Conservation (phyloP, 352 stramenopile genomes). For the Globisporangium echinulatum region DNA sequence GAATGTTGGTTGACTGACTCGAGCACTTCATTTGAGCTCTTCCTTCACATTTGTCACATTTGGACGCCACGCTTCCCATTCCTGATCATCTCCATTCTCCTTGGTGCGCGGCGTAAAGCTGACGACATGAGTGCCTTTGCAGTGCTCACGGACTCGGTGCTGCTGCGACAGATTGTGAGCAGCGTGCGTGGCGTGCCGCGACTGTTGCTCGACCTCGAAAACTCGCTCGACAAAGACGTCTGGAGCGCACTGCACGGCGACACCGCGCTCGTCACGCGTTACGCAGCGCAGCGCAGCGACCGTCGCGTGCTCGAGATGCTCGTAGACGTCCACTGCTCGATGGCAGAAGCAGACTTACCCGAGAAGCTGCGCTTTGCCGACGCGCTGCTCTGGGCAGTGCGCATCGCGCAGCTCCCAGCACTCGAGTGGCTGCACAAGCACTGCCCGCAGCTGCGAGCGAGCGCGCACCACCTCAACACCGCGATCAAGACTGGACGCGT, state of each 20-base stretch:
- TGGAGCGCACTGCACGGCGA: constrained; percentile 6
- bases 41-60: too few species aligned
- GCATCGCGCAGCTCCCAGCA: background rate
- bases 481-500: constrained; percentile 7
- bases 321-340: background rate
- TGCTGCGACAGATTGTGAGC: constrained; percentile 1
- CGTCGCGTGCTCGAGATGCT: constrained; percentile 5
- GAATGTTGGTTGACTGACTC: too few species aligned
- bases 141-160: constrained; percentile 4
- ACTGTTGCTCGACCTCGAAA: constrained; percentile 4
- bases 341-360: background rate
- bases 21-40: too few species aligned
- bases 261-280: constrained; percentile 1
- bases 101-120: too few species aligned
- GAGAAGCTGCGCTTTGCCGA: constrained; percentile 4
- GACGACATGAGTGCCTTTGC: background rate
- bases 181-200: constrained; percentile 2
- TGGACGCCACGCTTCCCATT: background rate
- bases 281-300: constrained; percentile 4
- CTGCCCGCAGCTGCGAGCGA: background rate
- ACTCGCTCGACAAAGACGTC: constrained; percentile 2
- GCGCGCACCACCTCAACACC: background rate
- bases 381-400: constrained; percentile 3
- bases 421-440: constrained; percentile 2
- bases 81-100: too few species aligned